Conservation (phyloP, 148 eudicot genomes). For the Persicaria maculosa region DNA sequence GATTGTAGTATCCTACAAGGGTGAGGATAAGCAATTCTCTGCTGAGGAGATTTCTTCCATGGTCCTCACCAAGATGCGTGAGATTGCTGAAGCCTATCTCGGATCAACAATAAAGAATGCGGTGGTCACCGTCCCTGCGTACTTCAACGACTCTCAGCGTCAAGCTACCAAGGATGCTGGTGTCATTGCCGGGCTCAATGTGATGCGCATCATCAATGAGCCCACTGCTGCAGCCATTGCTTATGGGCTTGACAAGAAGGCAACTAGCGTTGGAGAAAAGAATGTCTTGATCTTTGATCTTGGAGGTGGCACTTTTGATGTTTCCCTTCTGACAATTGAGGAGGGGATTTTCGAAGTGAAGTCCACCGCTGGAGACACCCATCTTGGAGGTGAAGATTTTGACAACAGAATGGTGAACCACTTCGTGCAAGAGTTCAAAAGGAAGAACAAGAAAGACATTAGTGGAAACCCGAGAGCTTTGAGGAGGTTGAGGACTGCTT, state of each 20-base stretch:
- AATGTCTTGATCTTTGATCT: background rate
- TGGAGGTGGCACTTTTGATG: background rate
- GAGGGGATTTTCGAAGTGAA: background rate
- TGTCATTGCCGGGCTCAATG: too few species aligned
- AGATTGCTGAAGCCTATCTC: constrained; percentile 6
- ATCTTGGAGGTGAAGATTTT: background rate
- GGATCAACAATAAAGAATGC: constrained; percentile 1
- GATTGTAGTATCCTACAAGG: constrained; percentile 6
- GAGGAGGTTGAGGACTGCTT: too few species aligned
- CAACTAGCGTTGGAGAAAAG: background rate
- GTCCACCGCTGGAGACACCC: background rate
- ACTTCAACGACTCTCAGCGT: background rate
- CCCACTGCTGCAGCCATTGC: constrained; percentile 9
- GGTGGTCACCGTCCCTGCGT: constrained; percentile 8
- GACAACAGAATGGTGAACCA: too few species aligned
- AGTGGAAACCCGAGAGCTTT: too few species aligned
- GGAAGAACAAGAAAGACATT: too few species aligned
- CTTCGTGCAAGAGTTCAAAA: too few species aligned
- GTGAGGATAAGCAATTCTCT: background rate
- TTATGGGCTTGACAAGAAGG: constrained; percentile 8
- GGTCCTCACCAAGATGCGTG: constrained; percentile 1
- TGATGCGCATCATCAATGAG: background rate
- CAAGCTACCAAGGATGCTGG: too few species aligned
- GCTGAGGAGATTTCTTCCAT: background rate
- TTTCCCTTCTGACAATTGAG: background rate